phyloP scores from a whole-genome alignment of 768 basidiomycete genomes.

The Dacryopinax primogenitus region DNA sequence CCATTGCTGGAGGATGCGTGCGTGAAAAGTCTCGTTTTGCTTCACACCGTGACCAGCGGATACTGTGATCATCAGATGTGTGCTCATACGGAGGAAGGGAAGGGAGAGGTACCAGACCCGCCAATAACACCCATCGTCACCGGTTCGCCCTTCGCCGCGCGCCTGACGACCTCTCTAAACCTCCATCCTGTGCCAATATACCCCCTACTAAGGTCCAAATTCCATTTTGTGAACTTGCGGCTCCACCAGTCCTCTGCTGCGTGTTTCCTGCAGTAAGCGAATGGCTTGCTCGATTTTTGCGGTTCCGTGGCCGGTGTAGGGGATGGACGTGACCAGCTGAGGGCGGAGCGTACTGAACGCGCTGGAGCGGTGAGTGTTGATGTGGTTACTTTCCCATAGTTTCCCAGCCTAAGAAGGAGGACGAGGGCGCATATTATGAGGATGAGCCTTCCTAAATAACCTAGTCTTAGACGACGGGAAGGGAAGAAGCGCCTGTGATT shows the following conservation, averaged over 20 bases:
- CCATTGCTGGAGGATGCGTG: constrained; percentile 2
- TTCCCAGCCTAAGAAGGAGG: neutral
- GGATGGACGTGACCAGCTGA: neutral
- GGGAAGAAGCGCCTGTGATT: neutral
- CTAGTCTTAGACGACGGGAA: neutral
- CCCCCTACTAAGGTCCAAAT: neutral
- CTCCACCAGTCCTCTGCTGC: constrained; percentile 1
- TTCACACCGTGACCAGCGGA: constrained; percentile 10
- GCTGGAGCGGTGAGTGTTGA: neutral
- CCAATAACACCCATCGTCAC: constrained; percentile 3
- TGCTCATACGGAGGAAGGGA: neutral
- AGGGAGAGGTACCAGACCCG: neutral
- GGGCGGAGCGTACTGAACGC: neutral
- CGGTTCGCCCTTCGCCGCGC: neutral
- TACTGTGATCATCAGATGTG: neutral
- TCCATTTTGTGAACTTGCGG: neutral
- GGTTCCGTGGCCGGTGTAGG: neutral
- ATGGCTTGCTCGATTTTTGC: neutral
- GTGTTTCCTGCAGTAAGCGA: neutral
- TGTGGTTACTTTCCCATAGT: neutral
- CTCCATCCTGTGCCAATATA: neutral
- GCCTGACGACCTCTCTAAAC: neutral
- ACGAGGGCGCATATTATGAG: constrained; percentile 2
- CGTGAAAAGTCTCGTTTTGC: neutral
- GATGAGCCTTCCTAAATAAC: neutral